Conservation (phyloP, 1,284 basidiomycete genomes). For the Malassezia equina region DNA sequence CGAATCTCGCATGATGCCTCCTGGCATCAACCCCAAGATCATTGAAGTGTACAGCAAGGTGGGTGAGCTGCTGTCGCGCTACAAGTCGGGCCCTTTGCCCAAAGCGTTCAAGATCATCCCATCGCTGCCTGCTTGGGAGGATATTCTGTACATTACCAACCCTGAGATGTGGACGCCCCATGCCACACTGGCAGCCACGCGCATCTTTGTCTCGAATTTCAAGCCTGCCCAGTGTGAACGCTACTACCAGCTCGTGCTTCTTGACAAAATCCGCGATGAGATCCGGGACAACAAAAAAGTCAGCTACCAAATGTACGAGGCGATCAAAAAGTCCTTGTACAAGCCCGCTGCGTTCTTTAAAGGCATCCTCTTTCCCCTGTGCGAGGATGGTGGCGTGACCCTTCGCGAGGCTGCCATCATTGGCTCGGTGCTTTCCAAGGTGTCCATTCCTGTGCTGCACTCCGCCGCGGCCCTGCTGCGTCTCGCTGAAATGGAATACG, state of each 20-base stretch:
- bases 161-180: constrained; percentile 93
- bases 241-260: constrained; percentile 80
- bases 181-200: constrained; percentile 83
- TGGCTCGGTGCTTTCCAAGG: constrained; percentile 79
- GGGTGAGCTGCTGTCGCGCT: constrained; percentile 72
- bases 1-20: constrained; percentile 50
- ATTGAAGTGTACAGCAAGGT: constrained; percentile 90
- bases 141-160: constrained; percentile 80
- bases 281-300: constrained; percentile 71
- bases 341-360: constrained; percentile 99
- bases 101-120: constrained; percentile 98
- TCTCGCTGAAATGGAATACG: constrained; percentile 90
- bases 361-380: constrained; percentile 87
- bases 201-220: constrained; percentile 91
- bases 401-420: constrained; percentile 92
- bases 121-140: constrained; percentile 88
- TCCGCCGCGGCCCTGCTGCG: constrained; percentile 88
- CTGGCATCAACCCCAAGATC: constrained; percentile 89
- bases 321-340: constrained; percentile 79
- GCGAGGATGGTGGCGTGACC: constrained; percentile 68
- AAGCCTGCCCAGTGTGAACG: constrained; percentile 91
- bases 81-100: constrained; percentile 89
- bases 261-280: constrained; percentile 82
- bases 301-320: constrained; percentile 86
- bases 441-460: constrained; percentile 87